A percentile compares a stretch with the other conserved stretches of the same genome.
Evolutionary conservation across 257 asterid species (phyloP).

Genomic region (Solanum chmielewskii): DNA sequence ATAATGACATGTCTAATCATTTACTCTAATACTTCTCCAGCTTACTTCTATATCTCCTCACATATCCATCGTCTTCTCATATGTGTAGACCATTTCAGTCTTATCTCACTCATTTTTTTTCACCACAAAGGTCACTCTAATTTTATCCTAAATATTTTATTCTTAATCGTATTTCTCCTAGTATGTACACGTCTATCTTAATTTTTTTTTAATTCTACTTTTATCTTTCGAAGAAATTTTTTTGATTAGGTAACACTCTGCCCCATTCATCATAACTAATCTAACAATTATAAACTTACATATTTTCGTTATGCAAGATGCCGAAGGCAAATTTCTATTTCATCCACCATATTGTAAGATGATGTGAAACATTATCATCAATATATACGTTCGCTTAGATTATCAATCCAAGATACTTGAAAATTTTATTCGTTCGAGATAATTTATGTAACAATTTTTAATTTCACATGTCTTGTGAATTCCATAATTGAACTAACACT

Average conservation of each 20-base stretch:
- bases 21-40: neutral
- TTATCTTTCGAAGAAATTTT: neutral
- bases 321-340: neutral
- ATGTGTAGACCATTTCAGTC: neutral
- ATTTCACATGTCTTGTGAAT: no score
- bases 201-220: no score
- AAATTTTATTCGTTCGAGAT: no score
- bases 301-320: no score
- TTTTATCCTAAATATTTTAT: no score
- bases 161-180: no score
- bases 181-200: no score
- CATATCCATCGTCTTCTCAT: no score
- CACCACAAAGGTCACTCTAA: no score
- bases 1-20: neutral
- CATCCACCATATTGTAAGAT: neutral
- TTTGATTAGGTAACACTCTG: no score
- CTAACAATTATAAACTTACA: neutral
- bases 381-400: no score
- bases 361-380: neutral
- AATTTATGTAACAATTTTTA: neutral
- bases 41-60: neutral
- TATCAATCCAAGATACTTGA: neutral
- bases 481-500: neutral
- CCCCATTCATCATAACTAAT: neutral
- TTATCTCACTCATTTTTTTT: no score